phyloP scores from a whole-genome alignment of 2,329 filamentous ascomycete species.

The Calonectria pteridis region DNA sequence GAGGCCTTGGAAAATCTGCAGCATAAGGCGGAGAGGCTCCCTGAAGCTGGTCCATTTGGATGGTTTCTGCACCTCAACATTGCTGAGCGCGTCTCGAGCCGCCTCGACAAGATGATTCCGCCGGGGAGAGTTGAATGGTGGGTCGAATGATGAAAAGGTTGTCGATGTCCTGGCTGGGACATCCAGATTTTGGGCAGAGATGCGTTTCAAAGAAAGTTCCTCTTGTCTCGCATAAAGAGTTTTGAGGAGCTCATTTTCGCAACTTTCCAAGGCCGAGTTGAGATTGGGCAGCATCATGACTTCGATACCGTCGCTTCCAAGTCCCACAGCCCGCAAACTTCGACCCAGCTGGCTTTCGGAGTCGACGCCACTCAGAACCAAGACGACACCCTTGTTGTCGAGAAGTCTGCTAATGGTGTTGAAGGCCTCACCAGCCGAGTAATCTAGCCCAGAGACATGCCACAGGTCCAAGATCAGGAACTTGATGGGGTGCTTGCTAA shows the following conservation, averaged over 20 bases:
- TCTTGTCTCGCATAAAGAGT: constrained; percentile 81
- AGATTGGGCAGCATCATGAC: constrained; percentile 89
- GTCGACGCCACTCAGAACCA: constrained; percentile 87
- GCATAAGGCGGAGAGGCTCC: constrained; percentile 89
- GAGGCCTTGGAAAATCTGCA: constrained; percentile 94
- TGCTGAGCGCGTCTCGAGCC: constrained; percentile 80
- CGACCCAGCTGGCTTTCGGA: constrained; percentile 80
- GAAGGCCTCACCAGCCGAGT: constrained; percentile 95
- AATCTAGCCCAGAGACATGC: constrained; percentile 93
- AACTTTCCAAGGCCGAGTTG: constrained; percentile 93
- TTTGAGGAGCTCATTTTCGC: constrained; percentile 93
- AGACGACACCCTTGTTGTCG: constrained; percentile 79
- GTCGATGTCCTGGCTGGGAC: constrained; percentile 56
- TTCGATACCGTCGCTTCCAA: constrained; percentile 78
- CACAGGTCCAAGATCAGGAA: constrained; percentile 91
- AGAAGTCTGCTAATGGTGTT: constrained; percentile 90
- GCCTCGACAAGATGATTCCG: constrained; percentile 82
- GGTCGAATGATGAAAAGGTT: constrained; percentile 50
- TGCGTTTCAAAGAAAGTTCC: constrained; percentile 61
- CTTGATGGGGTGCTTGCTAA: constrained; percentile 82
- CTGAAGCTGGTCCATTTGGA: constrained; percentile 87
- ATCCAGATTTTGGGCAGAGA: constrained; percentile 60
- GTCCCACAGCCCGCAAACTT: constrained; percentile 84
- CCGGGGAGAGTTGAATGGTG: constrained; percentile 81
- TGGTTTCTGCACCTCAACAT: constrained; percentile 69